Evolutionary conservation across 352 stramenopile genomes (phyloP).

Genomic region (Phytophthora kernoviae): DNA sequence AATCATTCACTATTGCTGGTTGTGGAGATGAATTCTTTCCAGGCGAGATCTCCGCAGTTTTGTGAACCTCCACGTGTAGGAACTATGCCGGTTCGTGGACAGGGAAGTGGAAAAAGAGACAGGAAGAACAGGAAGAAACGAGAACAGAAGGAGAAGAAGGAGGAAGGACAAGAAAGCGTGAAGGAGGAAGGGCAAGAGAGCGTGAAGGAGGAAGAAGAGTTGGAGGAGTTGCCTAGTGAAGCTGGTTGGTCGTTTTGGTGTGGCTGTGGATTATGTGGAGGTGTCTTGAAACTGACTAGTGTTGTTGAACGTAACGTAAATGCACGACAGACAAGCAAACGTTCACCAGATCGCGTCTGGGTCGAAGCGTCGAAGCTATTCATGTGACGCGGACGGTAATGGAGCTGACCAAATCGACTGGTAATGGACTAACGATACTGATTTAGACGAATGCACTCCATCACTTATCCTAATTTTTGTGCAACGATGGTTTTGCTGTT

Average conservation of each 20-base stretch:
- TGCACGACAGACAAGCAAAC: slow-evolving; percentile 41
- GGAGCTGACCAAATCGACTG: slow-evolving; percentile 37
- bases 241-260: slow-evolving; percentile 31
- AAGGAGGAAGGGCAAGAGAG: slow-evolving; percentile 6
- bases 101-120: slow-evolving; percentile 9
- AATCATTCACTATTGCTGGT: slow-evolving; percentile 47
- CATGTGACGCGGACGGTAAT: slow-evolving; percentile 44
- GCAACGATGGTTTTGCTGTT: no score
- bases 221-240: slow-evolving; percentile 35
- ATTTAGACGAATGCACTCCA: no score
- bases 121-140: slow-evolving; percentile 5
- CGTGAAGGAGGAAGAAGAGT: slow-evolving; percentile 4
- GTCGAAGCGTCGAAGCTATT: slow-evolving; percentile 32
- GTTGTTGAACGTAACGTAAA: not conserved
- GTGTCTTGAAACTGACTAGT: not conserved
- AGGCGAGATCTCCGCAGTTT: slow-evolving; percentile 47
- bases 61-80: slow-evolving; percentile 37
- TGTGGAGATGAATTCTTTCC: slow-evolving; percentile 64
- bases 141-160: slow-evolving; percentile 1
- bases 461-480: no score
- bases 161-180: slow-evolving; percentile 5
- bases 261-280: not conserved
- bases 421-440: slow-evolving; percentile 9
- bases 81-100: not conserved
- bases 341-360: slow-evolving; percentile 33